Evolutionary conservation across 257 asterid species (phyloP).

Genomic region (Nemophila menziesii): DNA sequence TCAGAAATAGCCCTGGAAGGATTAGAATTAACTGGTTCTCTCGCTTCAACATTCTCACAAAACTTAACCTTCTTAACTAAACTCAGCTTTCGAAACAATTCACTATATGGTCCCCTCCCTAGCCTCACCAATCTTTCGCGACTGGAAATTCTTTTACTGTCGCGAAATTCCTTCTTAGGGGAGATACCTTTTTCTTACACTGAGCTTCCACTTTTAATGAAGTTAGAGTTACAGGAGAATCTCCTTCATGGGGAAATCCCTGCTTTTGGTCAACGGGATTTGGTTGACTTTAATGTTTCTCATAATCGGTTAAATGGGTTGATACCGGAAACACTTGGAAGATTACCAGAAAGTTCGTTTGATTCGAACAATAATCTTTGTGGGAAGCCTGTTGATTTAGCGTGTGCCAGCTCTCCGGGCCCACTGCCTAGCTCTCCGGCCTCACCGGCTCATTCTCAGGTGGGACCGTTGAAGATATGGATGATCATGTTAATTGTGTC

Average conservation of each 20-base stretch:
- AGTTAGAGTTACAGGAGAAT: slow-evolving; percentile 42
- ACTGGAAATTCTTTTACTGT: slow-evolving; percentile 30
- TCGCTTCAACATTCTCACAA: slow-evolving; percentile 33
- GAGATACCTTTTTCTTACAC: slow-evolving; percentile 29
- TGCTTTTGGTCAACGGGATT: slow-evolving; percentile 37
- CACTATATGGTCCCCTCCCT: slow-evolving; percentile 43
- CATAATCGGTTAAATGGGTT: slow-evolving; percentile 34
- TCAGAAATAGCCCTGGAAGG: slow-evolving; percentile 41
- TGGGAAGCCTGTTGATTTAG: slow-evolving; percentile 29
- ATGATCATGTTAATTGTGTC: slow-evolving; percentile 37
- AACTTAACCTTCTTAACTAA: slow-evolving; percentile 39
- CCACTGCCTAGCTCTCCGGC: slow-evolving; percentile 13
- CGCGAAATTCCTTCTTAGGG: slow-evolving; percentile 47
- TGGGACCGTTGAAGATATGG: slow-evolving; percentile 25
- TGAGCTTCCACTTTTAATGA: slow-evolving; percentile 21
- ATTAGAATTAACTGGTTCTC: slow-evolving; percentile 26
- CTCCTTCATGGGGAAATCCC: slow-evolving; percentile 41
- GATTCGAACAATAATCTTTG: slow-evolving; percentile 36
- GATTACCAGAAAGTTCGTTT: slow-evolving; percentile 28
- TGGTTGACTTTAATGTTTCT: slow-evolving; percentile 42
- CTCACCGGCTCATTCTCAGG: slow-evolving; percentile 12
- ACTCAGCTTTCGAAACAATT: slow-evolving; percentile 46
- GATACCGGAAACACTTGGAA: slow-evolving; percentile 33
- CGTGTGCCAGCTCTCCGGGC: slow-evolving; percentile 31
- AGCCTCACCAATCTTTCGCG: slow-evolving; percentile 24